These are phyloP conservation scores for Telopea speciosissima DNA, from an alignment of 177 flowering plant genomes.

Conservation along the genomic window DNA sequence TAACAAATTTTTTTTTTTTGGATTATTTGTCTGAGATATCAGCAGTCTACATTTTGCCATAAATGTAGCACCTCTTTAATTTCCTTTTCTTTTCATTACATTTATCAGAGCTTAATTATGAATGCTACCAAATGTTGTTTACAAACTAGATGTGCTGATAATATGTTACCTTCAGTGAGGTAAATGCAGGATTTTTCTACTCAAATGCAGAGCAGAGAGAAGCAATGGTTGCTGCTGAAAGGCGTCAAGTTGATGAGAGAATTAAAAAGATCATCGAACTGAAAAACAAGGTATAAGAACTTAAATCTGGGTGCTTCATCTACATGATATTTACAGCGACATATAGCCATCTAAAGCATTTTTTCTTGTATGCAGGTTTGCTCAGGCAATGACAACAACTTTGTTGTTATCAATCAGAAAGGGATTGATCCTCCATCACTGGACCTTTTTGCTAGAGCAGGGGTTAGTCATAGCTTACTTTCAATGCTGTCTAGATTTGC, in stretches of 20 bases:
- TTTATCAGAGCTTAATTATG: not conserved
- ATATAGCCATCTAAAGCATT: not conserved
- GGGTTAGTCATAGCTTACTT: slow-evolving; percentile 48
- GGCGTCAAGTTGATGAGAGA: slow-evolving; percentile 93
- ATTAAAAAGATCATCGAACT: slow-evolving; percentile 83
- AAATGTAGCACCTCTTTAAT: too few species aligned
- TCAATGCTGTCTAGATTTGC: not conserved
- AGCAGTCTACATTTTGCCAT: too few species aligned
- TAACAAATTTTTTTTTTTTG: too few species aligned
- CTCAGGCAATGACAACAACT: slow-evolving; percentile 64
- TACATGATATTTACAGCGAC: not conserved
- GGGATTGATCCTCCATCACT: slow-evolving; percentile 98
- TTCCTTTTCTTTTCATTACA: not conserved
- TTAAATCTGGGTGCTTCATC: not conserved
- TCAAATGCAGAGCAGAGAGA: slow-evolving; percentile 98
- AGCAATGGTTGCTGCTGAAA: slow-evolving; percentile 96
- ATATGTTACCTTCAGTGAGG: slow-evolving; percentile 53
- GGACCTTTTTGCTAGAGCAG: slow-evolving; percentile 91
- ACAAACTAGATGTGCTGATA: slow-evolving; percentile 4
- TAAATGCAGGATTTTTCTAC: slow-evolving; percentile 99
- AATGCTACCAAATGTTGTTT: not conserved
- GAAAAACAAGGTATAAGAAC: slow-evolving; percentile 60
- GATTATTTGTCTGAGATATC: too few species aligned
- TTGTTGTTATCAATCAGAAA: slow-evolving; percentile 92
- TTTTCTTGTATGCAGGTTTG: slow-evolving; percentile 55